phyloP scores from a whole-genome alignment of 225 moss, liverwort and hornwort genomes.

The Ulota crispa region DNA sequence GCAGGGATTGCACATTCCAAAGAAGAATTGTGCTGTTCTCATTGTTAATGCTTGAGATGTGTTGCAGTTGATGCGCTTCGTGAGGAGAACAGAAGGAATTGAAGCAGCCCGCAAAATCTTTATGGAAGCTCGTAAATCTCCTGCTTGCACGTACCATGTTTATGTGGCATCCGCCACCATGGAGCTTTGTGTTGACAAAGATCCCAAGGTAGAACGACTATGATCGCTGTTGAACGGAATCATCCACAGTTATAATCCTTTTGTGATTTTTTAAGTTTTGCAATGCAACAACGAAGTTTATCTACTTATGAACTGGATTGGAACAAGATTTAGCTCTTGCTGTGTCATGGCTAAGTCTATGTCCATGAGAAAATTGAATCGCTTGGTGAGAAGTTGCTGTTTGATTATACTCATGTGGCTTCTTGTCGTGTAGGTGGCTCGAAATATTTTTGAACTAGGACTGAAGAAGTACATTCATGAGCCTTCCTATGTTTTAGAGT shows the following conservation, averaged over 20 bases:
- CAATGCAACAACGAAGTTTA: not conserved
- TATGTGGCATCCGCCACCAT: constrained; percentile 98
- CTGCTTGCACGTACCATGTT: constrained; percentile 95
- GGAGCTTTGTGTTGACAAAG: constrained; percentile 99
- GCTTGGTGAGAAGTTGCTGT: constrained; percentile 10
- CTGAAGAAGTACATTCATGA: constrained; percentile 94
- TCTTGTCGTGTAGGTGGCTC: constrained; percentile 78
- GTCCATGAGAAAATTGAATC: constrained; percentile 4
- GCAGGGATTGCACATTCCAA: constrained; percentile 10
- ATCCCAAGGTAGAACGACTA: constrained; percentile 79
- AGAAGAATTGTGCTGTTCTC: not conserved
- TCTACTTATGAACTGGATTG: not conserved
- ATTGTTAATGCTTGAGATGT: constrained; percentile 21
- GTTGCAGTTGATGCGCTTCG: constrained; percentile 92
- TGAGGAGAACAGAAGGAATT: constrained; percentile 92
- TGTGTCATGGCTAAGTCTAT: not conserved
- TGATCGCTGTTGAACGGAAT: not conserved
- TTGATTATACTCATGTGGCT: constrained; percentile 19
- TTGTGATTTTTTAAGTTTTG: constrained; percentile 6
- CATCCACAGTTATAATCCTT: not conserved
- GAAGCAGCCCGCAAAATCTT: constrained; percentile 97
- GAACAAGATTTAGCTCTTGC: constrained; percentile 2
- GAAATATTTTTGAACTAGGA: constrained; percentile 98
- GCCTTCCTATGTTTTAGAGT: constrained; percentile 96
- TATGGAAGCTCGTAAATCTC: constrained; percentile 91